Percentiles rank a stretch among this genome's conserved stretches.
Evolutionary conservation across 768 basidiomycete genomes (phyloP).

Genomic region (Pleurotus tuber-regium): DNA sequence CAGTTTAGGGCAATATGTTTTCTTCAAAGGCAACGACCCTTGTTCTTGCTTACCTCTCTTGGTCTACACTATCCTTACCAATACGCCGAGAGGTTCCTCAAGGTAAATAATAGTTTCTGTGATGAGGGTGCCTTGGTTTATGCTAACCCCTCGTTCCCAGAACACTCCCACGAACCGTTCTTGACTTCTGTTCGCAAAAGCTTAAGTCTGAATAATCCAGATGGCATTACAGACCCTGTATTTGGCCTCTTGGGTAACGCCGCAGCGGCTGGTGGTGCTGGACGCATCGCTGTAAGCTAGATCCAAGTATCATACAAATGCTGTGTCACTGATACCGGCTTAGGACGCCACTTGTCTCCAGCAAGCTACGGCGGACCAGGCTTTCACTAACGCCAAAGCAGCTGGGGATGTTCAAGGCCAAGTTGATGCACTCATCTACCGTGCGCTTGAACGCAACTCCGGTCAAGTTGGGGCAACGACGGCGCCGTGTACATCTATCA

Average conservation of each 20-base stretch:
- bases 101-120: conserved; percentile 31
- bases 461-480: conserved; percentile 46
- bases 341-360: conserved; percentile 62
- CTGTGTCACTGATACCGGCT: background rate
- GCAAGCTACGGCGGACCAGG: conserved; percentile 64
- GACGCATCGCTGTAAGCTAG: conserved; percentile 46
- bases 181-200: conserved; percentile 47
- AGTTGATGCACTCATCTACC: conserved; percentile 58
- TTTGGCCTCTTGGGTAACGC: conserved; percentile 65
- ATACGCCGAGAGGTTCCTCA: conserved; percentile 63
- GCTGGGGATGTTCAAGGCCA: conserved; percentile 53
- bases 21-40: conserved; percentile 32
- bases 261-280: conserved; percentile 54
- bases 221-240: conserved; percentile 56
- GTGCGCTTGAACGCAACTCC: conserved; percentile 67
- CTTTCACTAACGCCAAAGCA: conserved; percentile 72
- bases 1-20: conserved; percentile 29
- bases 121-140: background rate
- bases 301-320: background rate
- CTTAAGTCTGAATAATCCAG: conserved; percentile 56
- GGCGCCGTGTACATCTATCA: conserved; percentile 49
- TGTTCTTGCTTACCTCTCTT: conserved; percentile 32
- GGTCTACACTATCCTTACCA: conserved; percentile 36
- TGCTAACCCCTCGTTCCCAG: conserved; percentile 26
- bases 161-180: conserved; percentile 65